Evolutionary conservation across 75 land plant species (phyloP).

Genomic region (Cryptomeria japonica): DNA sequence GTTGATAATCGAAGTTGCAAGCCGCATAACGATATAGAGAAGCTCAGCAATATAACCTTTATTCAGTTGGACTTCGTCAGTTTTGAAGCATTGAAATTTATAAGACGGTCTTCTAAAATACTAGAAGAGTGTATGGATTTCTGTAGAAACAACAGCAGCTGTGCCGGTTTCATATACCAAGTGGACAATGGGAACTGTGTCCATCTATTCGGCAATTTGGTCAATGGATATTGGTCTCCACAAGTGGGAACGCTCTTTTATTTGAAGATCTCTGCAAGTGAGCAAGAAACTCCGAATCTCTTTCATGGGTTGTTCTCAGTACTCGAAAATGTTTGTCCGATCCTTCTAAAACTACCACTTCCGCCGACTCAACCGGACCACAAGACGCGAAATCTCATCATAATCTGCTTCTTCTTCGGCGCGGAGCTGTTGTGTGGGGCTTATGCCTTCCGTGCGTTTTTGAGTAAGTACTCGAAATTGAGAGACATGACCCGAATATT

Average conservation of each 20-base stretch:
- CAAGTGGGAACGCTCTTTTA: conserved; percentile 16
- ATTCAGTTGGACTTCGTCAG: conserved; percentile 35
- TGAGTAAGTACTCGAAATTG: no score
- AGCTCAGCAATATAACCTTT: neutral
- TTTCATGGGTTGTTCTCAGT: conserved; percentile 35
- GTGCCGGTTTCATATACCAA: conserved; percentile 36
- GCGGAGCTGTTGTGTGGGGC: no score
- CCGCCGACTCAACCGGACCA: no score
- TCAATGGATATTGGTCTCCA: conserved; percentile 55
- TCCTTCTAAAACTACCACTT: no score
- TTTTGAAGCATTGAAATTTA: conserved; percentile 16
- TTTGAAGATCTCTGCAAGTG: conserved; percentile 29
- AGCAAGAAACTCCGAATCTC: conserved; percentile 1
- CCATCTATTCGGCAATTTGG: conserved; percentile 7
- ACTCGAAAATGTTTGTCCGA: conserved; percentile 25
- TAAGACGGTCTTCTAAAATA: neutral
- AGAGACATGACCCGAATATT: no score
- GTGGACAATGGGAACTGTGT: conserved; percentile 21
- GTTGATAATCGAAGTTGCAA: neutral
- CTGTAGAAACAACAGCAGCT: conserved; percentile 20
- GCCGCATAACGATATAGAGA: neutral
- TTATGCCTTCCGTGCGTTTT: no score
- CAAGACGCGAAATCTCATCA: no score
- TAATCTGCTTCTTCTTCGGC: no score
- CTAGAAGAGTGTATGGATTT: conserved; percentile 15